Conservation (phyloP, 768 basidiomycete genomes). For the Serendipita sp. region DNA sequence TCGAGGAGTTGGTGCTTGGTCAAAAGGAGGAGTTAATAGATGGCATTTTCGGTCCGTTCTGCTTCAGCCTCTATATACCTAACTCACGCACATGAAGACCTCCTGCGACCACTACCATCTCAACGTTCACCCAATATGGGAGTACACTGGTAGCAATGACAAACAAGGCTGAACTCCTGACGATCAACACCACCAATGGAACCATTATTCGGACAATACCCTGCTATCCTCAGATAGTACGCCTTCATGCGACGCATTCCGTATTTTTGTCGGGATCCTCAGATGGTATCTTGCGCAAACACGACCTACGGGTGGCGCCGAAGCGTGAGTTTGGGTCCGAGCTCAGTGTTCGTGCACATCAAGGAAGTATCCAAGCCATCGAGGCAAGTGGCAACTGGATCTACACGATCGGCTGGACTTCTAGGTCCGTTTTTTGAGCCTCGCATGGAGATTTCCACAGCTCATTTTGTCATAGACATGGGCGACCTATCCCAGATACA, state of each 20-base stretch:
- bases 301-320: constrained; percentile 49
- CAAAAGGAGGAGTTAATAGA: constrained; percentile 71
- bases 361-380: constrained; percentile 66
- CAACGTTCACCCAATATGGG: constrained; percentile 14
- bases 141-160: neutral
- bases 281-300: constrained; percentile 59
- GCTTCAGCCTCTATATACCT: neutral
- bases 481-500: constrained; percentile 77
- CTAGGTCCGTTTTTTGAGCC: constrained; percentile 39
- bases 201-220: constrained; percentile 39
- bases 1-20: constrained; percentile 56
- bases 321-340: constrained; percentile 31
- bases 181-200: constrained; percentile 66
- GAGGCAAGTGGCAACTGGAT: constrained; percentile 65
- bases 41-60: constrained; percentile 51
- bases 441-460: constrained; percentile 12
- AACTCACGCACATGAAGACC: constrained; percentile 8
- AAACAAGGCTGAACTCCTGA: constrained; percentile 39
- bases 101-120: constrained; percentile 8
- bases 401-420: constrained; percentile 75
- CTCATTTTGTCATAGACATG: constrained; percentile 40
- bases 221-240: constrained; percentile 42
- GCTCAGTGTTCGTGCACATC: constrained; percentile 58
- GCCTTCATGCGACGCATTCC: constrained; percentile 52
- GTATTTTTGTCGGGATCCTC: constrained; percentile 49